Base-by-base conservation (phyloP, 345 rosid species). In the Nephelium lappaceum region DNA sequence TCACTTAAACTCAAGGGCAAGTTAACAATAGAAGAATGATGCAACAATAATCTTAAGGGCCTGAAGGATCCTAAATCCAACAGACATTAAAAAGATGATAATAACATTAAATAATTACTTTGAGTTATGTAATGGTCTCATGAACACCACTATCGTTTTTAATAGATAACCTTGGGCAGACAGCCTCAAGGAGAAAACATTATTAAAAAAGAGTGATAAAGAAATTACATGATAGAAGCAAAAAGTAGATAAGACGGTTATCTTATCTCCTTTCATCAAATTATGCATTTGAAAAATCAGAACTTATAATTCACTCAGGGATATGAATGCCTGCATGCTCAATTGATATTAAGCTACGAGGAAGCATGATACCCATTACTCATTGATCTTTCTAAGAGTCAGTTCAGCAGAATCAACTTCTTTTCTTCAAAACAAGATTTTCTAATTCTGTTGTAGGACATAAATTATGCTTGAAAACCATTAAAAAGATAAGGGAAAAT, bases 391-490 rank as follows among this genome's bases (percentile, higher is more conserved):
- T 72, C 53, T 10, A 16, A 1, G 55, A 9, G 15, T 67, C 19
- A 77, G n/a, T 19, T 68, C 36, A 55, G 69, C 43, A 39, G 15
- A 42, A 41, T 25, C 25, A 38, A 67, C 21, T 57, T 75, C 63
- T 49, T 45, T 47, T 49, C 36, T 14, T 31, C 16, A 16, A 61
- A 61, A 74, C 6, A 43, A 39, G 53, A 12, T 38, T 51, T 63
- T 24, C 39, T 43, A 24, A 25, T 58, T 67, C 65, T 51, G 5
- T 9, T 62, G 5, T 39, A 72, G 31, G 21, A 77, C 72, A 49
- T 72, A 71, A 76, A 71, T 21, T 71, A 38, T 51, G 61, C 25
- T 49, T 45, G 16, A 15, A 71, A 67, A n/a, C 42, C 16, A 15
- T 53, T 53, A 45, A 36, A 75, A 23, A 8, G 7, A 14, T 8